These are phyloP conservation scores for Friedmanniomyces simplex DNA, from an alignment of 495 filamentous ascomycete genomes.

Conservation along the genomic window DNA sequence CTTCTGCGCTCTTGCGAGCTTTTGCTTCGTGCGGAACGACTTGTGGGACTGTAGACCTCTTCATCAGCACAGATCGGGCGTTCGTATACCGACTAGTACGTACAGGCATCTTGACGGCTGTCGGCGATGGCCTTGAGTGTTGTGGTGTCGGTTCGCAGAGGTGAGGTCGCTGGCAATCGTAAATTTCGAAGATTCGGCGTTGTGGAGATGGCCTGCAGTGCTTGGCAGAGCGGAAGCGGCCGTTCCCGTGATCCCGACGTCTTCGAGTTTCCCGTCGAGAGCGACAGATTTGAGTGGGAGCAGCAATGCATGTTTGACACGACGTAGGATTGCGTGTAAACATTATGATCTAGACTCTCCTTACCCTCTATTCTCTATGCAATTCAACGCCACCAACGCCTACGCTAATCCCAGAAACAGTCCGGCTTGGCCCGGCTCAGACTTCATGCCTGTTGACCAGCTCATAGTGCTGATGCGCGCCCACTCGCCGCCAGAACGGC, in stretches of 20 bases:
- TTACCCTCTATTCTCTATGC: background rate
- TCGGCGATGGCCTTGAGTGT: constrained; percentile 10
- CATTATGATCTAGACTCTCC: no score
- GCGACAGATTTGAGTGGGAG: no score
- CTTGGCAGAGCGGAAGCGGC: background rate
- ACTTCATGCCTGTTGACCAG: constrained; percentile 29
- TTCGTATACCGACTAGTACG: constrained; percentile 28
- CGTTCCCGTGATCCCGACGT: no score
- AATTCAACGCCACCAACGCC: constrained; percentile 1
- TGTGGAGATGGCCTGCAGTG: background rate
- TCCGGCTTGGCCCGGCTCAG: constrained; percentile 2
- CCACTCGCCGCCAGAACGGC: constrained; percentile 26
- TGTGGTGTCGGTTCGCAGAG: background rate
- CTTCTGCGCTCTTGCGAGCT: constrained; percentile 99
- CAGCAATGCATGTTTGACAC: no score
- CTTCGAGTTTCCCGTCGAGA: no score
- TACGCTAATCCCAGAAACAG: constrained; percentile 4
- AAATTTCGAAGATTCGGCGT: constrained; percentile 5
- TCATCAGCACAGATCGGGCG: background rate
- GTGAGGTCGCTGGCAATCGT: constrained; percentile 9
- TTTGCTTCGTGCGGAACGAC: constrained; percentile 98
- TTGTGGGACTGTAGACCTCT: constrained; percentile 70
- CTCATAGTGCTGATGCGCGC: constrained; percentile 25
- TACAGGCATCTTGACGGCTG: constrained; percentile 76
- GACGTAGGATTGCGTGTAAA: no score